Evolutionary conservation across 257 asterid species (phyloP).

Genomic region (Paraleonurus japonicus): DNA sequence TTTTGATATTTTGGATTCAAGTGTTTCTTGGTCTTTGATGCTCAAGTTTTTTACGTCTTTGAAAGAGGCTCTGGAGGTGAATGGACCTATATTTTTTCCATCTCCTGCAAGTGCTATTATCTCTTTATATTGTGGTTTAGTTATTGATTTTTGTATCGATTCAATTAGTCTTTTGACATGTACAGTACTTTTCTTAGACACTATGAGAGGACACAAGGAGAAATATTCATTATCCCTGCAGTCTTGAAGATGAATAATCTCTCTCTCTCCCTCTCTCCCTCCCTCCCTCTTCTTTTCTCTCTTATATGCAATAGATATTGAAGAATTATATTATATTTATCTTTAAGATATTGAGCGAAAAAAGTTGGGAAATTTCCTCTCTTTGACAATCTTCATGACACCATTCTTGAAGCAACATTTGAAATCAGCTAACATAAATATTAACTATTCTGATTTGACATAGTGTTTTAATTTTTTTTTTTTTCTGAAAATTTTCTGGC

Average conservation of each 20-base stretch:
- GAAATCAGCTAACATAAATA: slow-evolving; percentile 17
- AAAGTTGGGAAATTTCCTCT: background rate
- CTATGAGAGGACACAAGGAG: background rate
- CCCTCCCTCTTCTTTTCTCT: background rate
- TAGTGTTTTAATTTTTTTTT: background rate
- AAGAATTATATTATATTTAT: slow-evolving; percentile 8
- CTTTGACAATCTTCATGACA: slow-evolving; percentile 16
- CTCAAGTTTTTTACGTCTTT: background rate
- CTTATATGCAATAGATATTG: slow-evolving; percentile 6
- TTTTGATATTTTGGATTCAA: background rate
- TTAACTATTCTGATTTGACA: slow-evolving; percentile 3
- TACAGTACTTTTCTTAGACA: background rate
- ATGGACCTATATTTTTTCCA: background rate
- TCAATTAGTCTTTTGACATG: background rate
- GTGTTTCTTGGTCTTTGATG: background rate
- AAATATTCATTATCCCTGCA: background rate
- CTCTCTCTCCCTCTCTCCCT: background rate
- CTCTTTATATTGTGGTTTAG: background rate
- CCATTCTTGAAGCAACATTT: slow-evolving; percentile 21
- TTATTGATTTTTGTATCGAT: background rate
- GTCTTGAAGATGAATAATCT: background rate
- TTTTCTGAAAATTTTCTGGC: slow-evolving; percentile 38
- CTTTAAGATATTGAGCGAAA: background rate
- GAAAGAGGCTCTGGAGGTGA: too few relatives aligned
- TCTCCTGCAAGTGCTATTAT: background rate